phyloP scores from a whole-genome alignment of 371 early-diverging fungal genomes.

The Mucor lusitanicus region DNA sequence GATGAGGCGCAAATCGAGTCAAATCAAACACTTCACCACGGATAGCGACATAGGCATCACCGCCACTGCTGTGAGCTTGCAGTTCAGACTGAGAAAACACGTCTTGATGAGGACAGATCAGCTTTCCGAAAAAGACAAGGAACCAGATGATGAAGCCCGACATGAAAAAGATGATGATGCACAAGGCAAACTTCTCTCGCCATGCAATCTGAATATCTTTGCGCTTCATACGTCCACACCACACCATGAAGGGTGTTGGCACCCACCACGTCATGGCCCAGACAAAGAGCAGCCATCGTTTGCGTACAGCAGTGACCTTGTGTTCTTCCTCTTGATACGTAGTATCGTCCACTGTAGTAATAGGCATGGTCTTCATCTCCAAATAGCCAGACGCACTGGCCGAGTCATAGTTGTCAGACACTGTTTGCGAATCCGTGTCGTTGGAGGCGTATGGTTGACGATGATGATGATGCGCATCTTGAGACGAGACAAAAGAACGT shows the following conservation, averaged over 20 bases:
- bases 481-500: conserved; percentile 59
- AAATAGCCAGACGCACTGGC: conserved; percentile 1
- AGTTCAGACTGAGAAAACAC: conserved; percentile 59
- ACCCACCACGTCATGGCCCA: conserved; percentile 91
- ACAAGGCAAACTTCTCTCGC: conserved; percentile 83
- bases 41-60: conserved; percentile 59
- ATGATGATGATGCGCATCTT: conserved; percentile 31
- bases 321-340: conserved; percentile 5
- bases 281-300: conserved; percentile 80
- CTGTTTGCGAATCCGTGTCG: conserved; percentile 28
- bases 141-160: conserved; percentile 48
- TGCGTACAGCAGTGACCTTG: conserved; percentile 44
- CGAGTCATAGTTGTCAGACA: conserved; percentile 10
- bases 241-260: conserved; percentile 64
- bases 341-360: conserved; percentile 15
- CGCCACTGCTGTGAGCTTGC: conserved; percentile 32
- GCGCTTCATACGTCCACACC: conserved; percentile 75
- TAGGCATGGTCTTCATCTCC: conserved; percentile 29
- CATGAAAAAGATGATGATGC: conserved; percentile 69
- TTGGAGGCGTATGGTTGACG: conserved; percentile 2
- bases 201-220: conserved; percentile 86
- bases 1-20: conserved; percentile 60
- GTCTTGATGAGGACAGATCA: conserved; percentile 86
- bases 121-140: conserved; percentile 80
- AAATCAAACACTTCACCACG: conserved; percentile 78